phyloP scores from a whole-genome alignment of 768 basidiomycete genomes.

The Clitopilus hobsonii region DNA sequence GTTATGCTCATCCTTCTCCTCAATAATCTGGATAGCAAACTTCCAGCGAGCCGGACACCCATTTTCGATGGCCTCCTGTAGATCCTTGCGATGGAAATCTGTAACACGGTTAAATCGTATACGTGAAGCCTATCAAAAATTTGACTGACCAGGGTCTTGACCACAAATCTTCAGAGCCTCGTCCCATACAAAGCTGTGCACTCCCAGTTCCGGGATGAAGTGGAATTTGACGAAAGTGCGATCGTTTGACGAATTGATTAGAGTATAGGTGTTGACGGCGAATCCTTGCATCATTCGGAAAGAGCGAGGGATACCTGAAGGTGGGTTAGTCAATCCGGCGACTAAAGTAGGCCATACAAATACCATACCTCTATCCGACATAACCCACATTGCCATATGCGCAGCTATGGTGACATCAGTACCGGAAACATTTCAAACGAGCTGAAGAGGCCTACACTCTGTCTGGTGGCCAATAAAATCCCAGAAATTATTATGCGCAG shows the following conservation, averaged over 20 bases:
- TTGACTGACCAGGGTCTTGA: slow-evolving; percentile 60
- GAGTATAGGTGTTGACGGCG: slow-evolving; percentile 81
- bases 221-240: slow-evolving; percentile 88
- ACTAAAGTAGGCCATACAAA: neutral
- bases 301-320: slow-evolving; percentile 68
- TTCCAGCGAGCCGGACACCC: slow-evolving; percentile 75
- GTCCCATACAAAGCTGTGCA: slow-evolving; percentile 84
- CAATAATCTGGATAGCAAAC: slow-evolving; percentile 69
- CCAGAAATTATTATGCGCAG: slow-evolving; percentile 87
- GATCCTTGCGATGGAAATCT: slow-evolving; percentile 86
- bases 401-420: slow-evolving; percentile 32
- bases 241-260: slow-evolving; percentile 62
- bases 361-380: slow-evolving; percentile 64
- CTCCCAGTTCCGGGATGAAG: slow-evolving; percentile 76
- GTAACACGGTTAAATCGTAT: too few species aligned
- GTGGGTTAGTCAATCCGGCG: neutral
- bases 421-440: neutral
- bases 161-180: slow-evolving; percentile 80
- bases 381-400: slow-evolving; percentile 79
- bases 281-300: slow-evolving; percentile 89
- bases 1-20: slow-evolving; percentile 67
- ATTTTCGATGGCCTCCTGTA: slow-evolving; percentile 75
- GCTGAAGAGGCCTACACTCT: slow-evolving; percentile 37
- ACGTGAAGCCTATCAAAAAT: neutral
- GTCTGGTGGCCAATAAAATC: slow-evolving; percentile 73